Base-by-base conservation (phyloP, 2,329 filamentous ascomycete species). In the Colletotrichum sp. region DNA sequence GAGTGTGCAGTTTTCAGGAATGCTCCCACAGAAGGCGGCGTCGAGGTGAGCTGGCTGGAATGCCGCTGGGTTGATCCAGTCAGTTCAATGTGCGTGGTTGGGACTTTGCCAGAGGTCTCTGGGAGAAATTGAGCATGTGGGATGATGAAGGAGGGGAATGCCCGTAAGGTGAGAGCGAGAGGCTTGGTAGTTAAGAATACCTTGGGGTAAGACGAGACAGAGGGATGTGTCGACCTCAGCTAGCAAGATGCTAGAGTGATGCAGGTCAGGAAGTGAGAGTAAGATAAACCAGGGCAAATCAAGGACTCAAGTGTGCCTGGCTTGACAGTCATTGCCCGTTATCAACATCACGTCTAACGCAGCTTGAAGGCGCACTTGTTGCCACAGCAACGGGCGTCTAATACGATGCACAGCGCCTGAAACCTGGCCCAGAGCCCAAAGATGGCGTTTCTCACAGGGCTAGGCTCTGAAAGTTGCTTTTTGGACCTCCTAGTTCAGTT, bases 81-180 rank as follows among this genome's bases (percentile, higher is more conserved):
- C 13, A 18, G 16, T 15, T 15, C 28, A 28, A 39, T 32, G 39
- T 18, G 27, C 28, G 39, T 56, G 55, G 39, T 58, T 34, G 36
- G 56, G n/a, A 30, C n/a, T 27, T n/a, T 60, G 48, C 15, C 52
- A 27, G 62, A 32, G 48, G 32, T 56, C 22, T 10, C 9, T 58
- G 22, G 58, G 22, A 55, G 27, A 52, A 22, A 15, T 60, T 16
- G 36, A 25, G 32, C 43, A 58, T 55, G 71, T 70, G 60, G 58
- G 58, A 34, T 61, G 28, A 74, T 30, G 36, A 74, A 71, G 48
- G 60, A 74, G 43, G 58, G 66, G 58, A 66, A 71, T 71, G 34
- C 15, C 52, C 28, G 36, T 55, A 16, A 69, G 30, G 15, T 22
- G 48, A 28, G 58, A 61, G 58, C 58, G 66, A 64, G 48, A 28